Base-by-base conservation (phyloP, 768 basidiomycete genomes). In the Tubosaeta sp. region DNA sequence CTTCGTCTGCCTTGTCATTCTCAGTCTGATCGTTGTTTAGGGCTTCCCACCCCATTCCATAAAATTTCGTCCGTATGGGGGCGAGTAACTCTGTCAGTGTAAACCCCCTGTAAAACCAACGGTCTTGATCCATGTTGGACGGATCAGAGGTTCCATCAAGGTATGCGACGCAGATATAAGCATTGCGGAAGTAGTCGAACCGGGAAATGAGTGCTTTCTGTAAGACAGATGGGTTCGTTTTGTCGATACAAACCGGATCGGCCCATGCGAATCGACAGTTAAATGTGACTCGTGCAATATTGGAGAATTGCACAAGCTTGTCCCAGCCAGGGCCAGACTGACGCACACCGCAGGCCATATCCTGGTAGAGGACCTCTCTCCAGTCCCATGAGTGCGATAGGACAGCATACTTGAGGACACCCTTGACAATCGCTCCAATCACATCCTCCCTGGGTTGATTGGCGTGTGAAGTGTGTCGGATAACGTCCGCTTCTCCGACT, bases 401-500 rank as follows among this genome's bases (percentile, higher is more conserved):
- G 33, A 59, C 34, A 22, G 62, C 63, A 1, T 63, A 63, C 48
- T 64, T 63, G 16, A 64, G 45, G 50, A 58, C 46, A 10, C 59
- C 48, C 12, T 52, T 64, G 10, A 63, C 63, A 1, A 63, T 65
- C 19, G 35, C 46, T 29, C 46, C 43, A 26, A 65, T 59, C 13
- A 65, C 62, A 5, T 62, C 59, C 35, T 59, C 56, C 33, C 59
- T 51, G 39, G 63, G 54, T 25, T 63, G 62, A 29, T 65, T 61
- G 13, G 56, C 56, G n/a, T 63, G 56, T 22, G 63, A 59, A 0
- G 62, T 56, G 13, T 64, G 62, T 25, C 46, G 56, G 17, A 55
- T 54, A 16, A 65, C 61, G 26, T 63, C 62, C 8, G 19, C 43
- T 48, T 63, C 62, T 25, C 29, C n/a, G n/a, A 63, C 55, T 4